Evolutionary conservation across 2,329 filamentous ascomycete species (phyloP).

Genomic region (Aureobasidium sp.): DNA sequence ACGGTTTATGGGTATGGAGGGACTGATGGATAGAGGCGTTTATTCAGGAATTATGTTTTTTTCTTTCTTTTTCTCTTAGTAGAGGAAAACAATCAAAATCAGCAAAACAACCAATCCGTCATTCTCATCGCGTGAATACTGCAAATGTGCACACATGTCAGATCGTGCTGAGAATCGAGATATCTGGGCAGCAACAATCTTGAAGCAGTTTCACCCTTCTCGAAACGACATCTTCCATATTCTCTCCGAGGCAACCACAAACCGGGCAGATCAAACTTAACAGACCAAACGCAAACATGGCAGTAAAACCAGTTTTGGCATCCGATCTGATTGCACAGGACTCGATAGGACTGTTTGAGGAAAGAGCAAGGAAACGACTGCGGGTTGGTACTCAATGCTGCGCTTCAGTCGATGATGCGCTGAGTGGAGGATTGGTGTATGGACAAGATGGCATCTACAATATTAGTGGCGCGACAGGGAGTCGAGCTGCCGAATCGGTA

Average conservation of each 20-base stretch:
- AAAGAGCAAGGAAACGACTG: neutral
- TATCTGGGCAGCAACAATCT: neutral
- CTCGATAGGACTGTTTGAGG: neutral
- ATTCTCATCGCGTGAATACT: neutral
- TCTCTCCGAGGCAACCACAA: neutral
- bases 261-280: neutral
- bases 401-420: conserved; percentile 29
- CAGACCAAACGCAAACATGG: neutral
- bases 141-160: neutral
- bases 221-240: neutral
- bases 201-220: neutral
- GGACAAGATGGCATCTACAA: conserved; percentile 29
- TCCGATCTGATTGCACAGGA: neutral
- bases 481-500: conserved; percentile 19
- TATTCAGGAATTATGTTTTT: neutral
- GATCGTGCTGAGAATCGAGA: neutral
- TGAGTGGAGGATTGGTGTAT: conserved; percentile 33
- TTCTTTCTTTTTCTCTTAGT: neutral
- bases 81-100: neutral
- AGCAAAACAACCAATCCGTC: neutral
- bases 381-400: conserved; percentile 25
- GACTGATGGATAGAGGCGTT: conserved; percentile 2
- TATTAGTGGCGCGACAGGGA: conserved; percentile 29
- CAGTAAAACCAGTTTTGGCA: neutral
- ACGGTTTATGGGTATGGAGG: neutral